Evolutionary conservation across 257 asterid species (phyloP), one percentile per base, ranked within the genome.

Genomic region (Handroanthus guayacan): DNA sequence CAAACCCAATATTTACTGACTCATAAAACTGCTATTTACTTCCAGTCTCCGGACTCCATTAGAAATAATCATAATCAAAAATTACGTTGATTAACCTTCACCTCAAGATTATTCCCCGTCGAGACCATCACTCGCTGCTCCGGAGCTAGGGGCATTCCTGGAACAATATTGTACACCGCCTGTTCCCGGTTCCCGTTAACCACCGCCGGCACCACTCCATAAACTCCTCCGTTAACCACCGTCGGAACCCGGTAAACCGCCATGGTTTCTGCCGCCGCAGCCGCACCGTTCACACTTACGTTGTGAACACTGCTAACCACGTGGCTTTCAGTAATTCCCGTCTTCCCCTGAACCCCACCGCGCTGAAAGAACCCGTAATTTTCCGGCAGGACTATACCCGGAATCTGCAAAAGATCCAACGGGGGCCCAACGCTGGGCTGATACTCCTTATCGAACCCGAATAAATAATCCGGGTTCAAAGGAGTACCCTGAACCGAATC

Each of bases 391-490:
- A 76, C 70, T 50, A 82, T 75, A 1, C 90, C 87, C 8, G 93
- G 92, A 78, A 86, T 82, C 79, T 82, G 92, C 81, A 85, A 72
- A 10, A 82, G 86, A 60, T 87, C 88, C 81, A 83, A 5, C 44
- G 84, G 82, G 4, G 88, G 81, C 31, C 76, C 84, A 43, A 54
- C 6, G 55, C 83, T 81, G 1, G 86, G 88, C 81, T 79, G 84
- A 31, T 82, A 86, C 57, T 89, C 92, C 83, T 90, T 86, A 18
- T 94, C 97, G 44, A 94, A 90, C 62, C 98, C 98, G 87, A 92
- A 92, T 25, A 92, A 74, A 34, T 87, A 90, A 72, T 92, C 98
- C 85, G 97, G 97, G 67, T 89, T 89, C 45, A 73, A 13, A 2
- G 72, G 60, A n/a, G 70, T 17, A 2, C 41, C 83, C 50, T 82